These are phyloP conservation scores for Neurospora crassa DNA, from an alignment of 2,329 filamentous ascomycete species.

Conservation along the genomic window DNA sequence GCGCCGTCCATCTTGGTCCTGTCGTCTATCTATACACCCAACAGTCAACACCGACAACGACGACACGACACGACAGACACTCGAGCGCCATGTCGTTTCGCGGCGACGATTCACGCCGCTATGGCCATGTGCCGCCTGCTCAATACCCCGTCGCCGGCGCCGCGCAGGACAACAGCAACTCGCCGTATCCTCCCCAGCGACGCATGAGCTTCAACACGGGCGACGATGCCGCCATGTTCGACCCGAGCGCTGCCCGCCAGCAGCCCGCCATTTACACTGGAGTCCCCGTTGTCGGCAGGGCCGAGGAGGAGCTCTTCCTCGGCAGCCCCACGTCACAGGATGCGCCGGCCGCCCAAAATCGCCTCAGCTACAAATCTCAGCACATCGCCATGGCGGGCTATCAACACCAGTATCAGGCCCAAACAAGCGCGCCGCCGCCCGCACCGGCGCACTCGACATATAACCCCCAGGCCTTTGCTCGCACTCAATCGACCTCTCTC, in stretches of 20 bases:
- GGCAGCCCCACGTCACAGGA: conserved; percentile 32
- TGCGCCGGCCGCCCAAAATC: conserved; percentile 15
- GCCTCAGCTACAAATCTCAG: conserved; percentile 25
- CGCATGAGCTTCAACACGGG: conserved; percentile 67
- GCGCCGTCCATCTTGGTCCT: background rate
- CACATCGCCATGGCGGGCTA: conserved; percentile 40
- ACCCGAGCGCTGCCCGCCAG: conserved; percentile 23
- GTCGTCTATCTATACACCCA: background rate
- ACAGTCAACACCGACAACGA: background rate
- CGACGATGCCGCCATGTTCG: conserved; percentile 55
- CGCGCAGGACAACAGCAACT: conserved; percentile 26
- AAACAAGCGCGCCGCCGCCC: conserved; percentile 28
- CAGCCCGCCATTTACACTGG: conserved; percentile 21
- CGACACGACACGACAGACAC: background rate
- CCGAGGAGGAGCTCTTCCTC: conserved; percentile 57
- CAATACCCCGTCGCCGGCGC: conserved; percentile 47
- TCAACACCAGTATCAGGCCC: conserved; percentile 40
- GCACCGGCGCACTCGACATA: conserved; percentile 45
- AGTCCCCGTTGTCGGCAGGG: conserved; percentile 19
- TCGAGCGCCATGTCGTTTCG: conserved; percentile 48
- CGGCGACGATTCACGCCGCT: conserved; percentile 52
- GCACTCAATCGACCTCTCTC: conserved; percentile 42
- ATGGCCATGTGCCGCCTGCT: conserved; percentile 56
- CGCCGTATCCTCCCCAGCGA: conserved; percentile 32
- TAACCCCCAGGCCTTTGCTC: conserved; percentile 60